Evolutionary conservation across 1,139 yeast genomes (phyloP), one percentile per base, ranked within the genome.

Genomic region (Taiozyma sp.): DNA sequence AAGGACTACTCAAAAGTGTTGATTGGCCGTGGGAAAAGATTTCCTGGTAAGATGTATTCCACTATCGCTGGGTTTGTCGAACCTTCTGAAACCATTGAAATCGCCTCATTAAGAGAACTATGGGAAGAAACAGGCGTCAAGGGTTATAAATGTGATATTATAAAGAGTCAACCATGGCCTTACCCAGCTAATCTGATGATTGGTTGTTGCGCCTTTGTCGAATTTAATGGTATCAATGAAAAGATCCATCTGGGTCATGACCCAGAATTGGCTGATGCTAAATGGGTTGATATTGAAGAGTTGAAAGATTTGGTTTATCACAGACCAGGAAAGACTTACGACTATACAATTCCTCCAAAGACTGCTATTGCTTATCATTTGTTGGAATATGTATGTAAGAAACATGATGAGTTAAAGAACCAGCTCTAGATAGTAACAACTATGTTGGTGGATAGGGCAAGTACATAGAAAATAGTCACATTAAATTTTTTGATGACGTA

Each of bases 11-110:
- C 81, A 50, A 82, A 84, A 65, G 72, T 89, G 19, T 76, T 93
- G 44, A 73, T 91, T 21, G 96, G 95, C 3, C 75, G 88, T 52
- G 80, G 81, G 54, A 82, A 76, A 59, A 72, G 95, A 52, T 73
- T 72, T 58, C 75, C 79, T 4, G 60, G 56, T 16, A 69, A 68
- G 47, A 79, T 87, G 80, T 91, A 85, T 68, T 78, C 95, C 14
- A 86, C 96, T 62, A 80, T 95, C 48, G 96, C 98, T 2, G 99
- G 99, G 5, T 91, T 91, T 66, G 82, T 91, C 80, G 99, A 91
- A 68, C 97, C 97, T 0, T 87, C 91, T 26, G 99, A 91, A 69
- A 82, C 95, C 1, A 82, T 91, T 29, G 98, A 91, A 67, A 85
- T 83, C 44, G 95, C 97, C 14, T 88, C 95, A 35, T 75, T 84